Evolutionary conservation across 2,329 filamentous ascomycete species (phyloP), one percentile per base, ranked within the genome.

Genomic region (Chaetomiaceae sp.): DNA sequence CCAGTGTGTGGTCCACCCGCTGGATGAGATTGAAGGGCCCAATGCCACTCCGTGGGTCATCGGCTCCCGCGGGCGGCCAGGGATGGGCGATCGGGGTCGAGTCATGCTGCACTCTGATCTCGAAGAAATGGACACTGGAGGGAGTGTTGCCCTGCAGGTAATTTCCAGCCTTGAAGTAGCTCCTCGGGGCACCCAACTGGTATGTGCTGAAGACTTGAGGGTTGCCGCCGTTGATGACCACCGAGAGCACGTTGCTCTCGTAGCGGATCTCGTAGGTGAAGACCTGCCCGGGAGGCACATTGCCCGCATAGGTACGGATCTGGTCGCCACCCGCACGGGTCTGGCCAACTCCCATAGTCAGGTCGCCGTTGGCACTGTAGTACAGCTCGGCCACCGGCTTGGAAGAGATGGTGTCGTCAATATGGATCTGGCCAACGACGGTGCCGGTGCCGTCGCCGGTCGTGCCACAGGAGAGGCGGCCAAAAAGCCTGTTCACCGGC

Each of bases 221-320:
- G n/a, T 12, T 27, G 31, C 45, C 45, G 12, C 41, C 44, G 21
- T 48, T 42, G 45, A 48, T 48, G 20, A 41, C 5, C 8, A 48
- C 19, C 2, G 37, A 42, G 14, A 48, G 30, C 19, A 25, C 35
- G n/a, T 39, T 39, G 27, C 30, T 35, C 30, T 48, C 45, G 23
- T 42, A 48, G 27, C 45, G 45, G 13, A 48, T 48, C 38, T 48
- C 45, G 31, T 48, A 48, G 21, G 37, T 42, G 21, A 48, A 48
- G 2, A n/a, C 27, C 19, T 38, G n/a, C 10, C 45, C 45, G 4
- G 21, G 16, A 17, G 45, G 45, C 9, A 48, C 13, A 17, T 35
- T 23, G 20, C 27, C 31, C 7, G 16, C 19, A 5, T 14, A 33
- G 20, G 17, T 34, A 5, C n/a, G 16, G n/a, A 48, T 17, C 20